Base-by-base conservation (phyloP, 805 yeast genomes). In the Blastobotrys americana region DNA sequence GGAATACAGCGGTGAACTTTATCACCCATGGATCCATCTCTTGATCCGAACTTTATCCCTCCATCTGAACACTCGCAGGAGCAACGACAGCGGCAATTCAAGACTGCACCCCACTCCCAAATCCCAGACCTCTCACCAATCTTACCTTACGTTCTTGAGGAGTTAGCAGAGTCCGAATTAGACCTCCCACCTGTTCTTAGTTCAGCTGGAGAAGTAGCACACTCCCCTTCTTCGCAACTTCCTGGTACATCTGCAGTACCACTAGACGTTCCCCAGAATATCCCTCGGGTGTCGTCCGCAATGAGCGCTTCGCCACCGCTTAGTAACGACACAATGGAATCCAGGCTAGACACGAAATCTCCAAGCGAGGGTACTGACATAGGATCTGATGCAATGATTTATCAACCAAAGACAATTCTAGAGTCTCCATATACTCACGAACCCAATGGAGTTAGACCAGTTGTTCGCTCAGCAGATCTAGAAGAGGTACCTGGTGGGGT, bases 401-500 rank as follows among this genome's bases (percentile, higher is more conserved):
- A 9, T 37, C 34, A n/a, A n/a, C 3, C 41, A 2, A 15, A 13
- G 22, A 18, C 10, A 38, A 15, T 25, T 16, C n/a, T n/a, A n/a
- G 45, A 41, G 5, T 34, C 47, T 6, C 45, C 52, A 18, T 47
- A 42, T 34, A 17, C 37, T 15, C 28, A 36, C 21, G 50, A 47
- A 28, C 50, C 50, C 5, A 10, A 39, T 10, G 49, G 48, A 8
- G 49, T 37, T 15, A 21, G 54, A 20, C 56, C 51, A n/a, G 28
- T 45, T 18, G 46, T 54, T 44, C 94, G 85, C 57, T 82, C 86
- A 42, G 97, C 97, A 0, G 96, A 89, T 58, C 72, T 93, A 47
- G 98, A 93, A 63, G 98, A 93, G 64, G 96, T 93, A 9, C 98
- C 98, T 0, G 89, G 84, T 55, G 97, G 97, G 1, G 77, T 93